These are phyloP conservation scores for Limnomonas spitsbergensis DNA, from an alignment of 139 green algal genomes.

Conservation along the genomic window DNA sequence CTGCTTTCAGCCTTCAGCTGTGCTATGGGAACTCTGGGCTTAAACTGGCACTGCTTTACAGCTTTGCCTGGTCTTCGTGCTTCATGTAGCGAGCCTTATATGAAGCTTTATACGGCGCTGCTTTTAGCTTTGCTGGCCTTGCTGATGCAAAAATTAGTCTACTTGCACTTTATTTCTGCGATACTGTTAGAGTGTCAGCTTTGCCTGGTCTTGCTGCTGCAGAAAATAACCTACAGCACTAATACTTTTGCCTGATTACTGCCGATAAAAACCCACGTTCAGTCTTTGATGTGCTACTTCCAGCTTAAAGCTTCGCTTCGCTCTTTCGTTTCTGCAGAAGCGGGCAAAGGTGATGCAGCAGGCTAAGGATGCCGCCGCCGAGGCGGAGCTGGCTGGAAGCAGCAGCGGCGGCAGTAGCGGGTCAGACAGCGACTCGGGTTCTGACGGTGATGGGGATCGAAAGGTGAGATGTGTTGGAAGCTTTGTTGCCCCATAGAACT, in stretches of 20 bases:
- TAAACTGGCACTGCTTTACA: too few relatives aligned
- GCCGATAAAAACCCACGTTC: not conserved
- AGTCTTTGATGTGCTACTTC: not conserved
- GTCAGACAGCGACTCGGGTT: conserved; percentile 20
- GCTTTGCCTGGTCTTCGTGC: too few relatives aligned
- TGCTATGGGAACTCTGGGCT: too few relatives aligned
- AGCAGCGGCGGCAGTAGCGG: conserved; percentile 28
- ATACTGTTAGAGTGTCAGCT: not conserved
- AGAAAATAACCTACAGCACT: too few relatives aligned
- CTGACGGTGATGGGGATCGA: too few relatives aligned
- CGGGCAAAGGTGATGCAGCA: conserved; percentile 30
- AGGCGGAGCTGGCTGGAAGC: conserved; percentile 15
- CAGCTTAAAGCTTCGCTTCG: not conserved
- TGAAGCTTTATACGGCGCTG: too few relatives aligned
- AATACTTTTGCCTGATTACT: too few relatives aligned
- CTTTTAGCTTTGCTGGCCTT: too few relatives aligned
- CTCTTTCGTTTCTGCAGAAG: conserved; percentile 23
- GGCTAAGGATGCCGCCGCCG: conserved; percentile 26
- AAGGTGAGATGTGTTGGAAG: too few relatives aligned
- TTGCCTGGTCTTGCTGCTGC: not conserved
- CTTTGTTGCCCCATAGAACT: too few relatives aligned
- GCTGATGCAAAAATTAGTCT: not conserved
- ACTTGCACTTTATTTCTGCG: not conserved
- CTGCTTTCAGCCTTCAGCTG: too few relatives aligned
- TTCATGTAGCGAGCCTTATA: too few relatives aligned